These are phyloP conservation scores for Ophiostoma fasciatum DNA, from an alignment of 2,329 filamentous ascomycete genomes.

Conservation along the genomic window DNA sequence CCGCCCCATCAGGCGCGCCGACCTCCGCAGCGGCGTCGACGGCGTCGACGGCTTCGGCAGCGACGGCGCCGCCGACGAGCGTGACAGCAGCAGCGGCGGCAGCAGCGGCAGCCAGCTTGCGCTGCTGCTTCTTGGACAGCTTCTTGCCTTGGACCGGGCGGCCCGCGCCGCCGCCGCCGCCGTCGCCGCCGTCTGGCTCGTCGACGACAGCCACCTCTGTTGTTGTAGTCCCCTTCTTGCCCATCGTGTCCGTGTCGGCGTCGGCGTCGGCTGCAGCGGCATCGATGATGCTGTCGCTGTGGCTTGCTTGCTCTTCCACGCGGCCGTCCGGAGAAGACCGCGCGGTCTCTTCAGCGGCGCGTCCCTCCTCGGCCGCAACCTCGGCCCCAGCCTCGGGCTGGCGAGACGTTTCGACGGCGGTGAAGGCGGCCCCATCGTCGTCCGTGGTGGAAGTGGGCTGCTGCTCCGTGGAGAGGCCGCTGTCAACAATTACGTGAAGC, in stretches of 20 bases:
- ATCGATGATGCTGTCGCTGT: background rate
- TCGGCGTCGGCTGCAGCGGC: background rate
- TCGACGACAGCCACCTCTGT: background rate
- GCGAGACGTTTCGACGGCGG: no score
- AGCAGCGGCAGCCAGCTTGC: slow-evolving; percentile 8
- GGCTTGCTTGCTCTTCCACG: slow-evolving; percentile 5
- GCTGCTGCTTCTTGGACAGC: slow-evolving; percentile 8
- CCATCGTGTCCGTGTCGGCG: background rate
- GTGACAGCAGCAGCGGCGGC: slow-evolving; percentile 2
- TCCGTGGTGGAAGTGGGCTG: no score
- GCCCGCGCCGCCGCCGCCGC: background rate
- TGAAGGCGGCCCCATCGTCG: no score
- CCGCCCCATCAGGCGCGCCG: slow-evolving; percentile 2
- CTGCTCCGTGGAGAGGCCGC: no score
- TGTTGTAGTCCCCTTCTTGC: no score
- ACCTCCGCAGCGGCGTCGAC: background rate
- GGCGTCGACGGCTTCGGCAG: background rate
- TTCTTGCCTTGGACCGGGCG: slow-evolving; percentile 4
- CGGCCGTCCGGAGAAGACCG: slow-evolving; percentile 5
- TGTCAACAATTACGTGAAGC: no score
- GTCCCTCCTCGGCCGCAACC: no score
- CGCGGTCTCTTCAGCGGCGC: slow-evolving; percentile 5
- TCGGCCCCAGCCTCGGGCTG: no score
- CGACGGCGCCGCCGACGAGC: background rate
- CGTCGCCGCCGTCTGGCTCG: background rate